Evolutionary conservation across 805 yeast species (phyloP).

Genomic region (Sugiyamaella qingdaonensis): DNA sequence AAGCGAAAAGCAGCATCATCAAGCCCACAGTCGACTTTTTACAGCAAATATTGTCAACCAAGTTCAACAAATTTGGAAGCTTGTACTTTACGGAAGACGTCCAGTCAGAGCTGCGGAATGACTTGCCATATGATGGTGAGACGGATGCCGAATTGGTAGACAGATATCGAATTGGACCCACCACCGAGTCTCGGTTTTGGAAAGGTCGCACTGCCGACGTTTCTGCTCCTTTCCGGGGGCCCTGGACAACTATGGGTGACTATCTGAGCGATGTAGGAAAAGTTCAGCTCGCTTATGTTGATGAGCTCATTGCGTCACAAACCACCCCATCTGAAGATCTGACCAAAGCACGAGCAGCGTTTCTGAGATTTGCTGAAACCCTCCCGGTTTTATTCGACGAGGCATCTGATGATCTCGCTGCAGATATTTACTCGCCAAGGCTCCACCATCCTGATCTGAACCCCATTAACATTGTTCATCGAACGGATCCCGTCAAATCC

Average conservation of each 20-base stretch:
- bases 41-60: conserved; percentile 47
- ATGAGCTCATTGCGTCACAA: conserved; percentile 42
- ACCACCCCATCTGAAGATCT: conserved; percentile 34
- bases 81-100: conserved; percentile 75
- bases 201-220: conserved; percentile 56
- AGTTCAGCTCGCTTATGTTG: conserved; percentile 60
- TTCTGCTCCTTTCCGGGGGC: conserved; percentile 57
- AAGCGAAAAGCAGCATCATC: conserved; percentile 49
- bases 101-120: conserved; percentile 38
- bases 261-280: conserved; percentile 60
- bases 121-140: conserved; percentile 60
- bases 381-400: conserved; percentile 53
- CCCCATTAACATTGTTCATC: conserved; percentile 75
- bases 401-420: conserved; percentile 41
- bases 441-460: conserved; percentile 79
- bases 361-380: conserved; percentile 52
- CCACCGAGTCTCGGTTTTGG: conserved; percentile 73
- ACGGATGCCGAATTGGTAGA: conserved; percentile 46
- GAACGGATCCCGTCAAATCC: conserved; percentile 35
- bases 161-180: conserved; percentile 91
- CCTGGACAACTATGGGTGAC: conserved; percentile 69
- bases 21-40: conserved; percentile 70
- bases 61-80: conserved; percentile 75
- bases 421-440: conserved; percentile 66
- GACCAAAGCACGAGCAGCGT: conserved; percentile 49